Evolutionary conservation across 2,329 filamentous ascomycete species (phyloP), one percentile per base, ranked within the genome.

Genomic region (Clarireedia homoeocarpa): DNA sequence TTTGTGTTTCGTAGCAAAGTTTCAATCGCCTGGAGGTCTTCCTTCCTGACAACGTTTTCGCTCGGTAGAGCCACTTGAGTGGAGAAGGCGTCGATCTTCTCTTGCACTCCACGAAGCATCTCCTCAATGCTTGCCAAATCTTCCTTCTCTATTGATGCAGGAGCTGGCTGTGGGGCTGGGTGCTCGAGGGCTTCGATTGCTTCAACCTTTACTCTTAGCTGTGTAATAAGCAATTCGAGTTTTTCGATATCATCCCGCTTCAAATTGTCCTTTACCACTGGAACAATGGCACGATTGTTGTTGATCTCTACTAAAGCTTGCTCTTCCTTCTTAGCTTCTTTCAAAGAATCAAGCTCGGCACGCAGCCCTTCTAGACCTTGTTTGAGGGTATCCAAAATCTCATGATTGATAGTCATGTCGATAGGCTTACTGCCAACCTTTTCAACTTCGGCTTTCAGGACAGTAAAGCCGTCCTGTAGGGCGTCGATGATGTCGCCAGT

Each of bases 1-100:
- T 96, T 96, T 34, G 91, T 91, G 69, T 95, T 96, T 44, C 87
- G 84, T 12, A 97, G 78, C 49, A 97, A 84, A 0, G 88, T 95
- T 71, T 96, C 92, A 57, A 97, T 91, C 10, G 90, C 90, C 59
- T 92, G 84, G 0, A 91, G 89, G 64, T 97, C 91, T 62, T 96
- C 90, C 67, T 89, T 89, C 34, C 78, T 83, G 5, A 86, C 84
- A 2, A 77, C 70, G 39, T 84, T 82, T 44, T 66, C 64, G 45
- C 65, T 58, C 5, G 59, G 49, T 15, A 59, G 48, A 9, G 38
- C 70, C 54, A 72, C 73, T n/a, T 74, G 69, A 62, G 77, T 64
- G 63, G 77, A 66, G 58, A 81, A 68, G 26, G 73, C 73, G 56
- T 77, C 73, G n/a, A 88, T 75, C 7, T 79, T 77, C 10, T 77